A percentile compares a stretch with the other conserved stretches of the same genome.
phyloP scores from a whole-genome alignment of 768 basidiomycete genomes.

The Sarcodon sp. region DNA sequence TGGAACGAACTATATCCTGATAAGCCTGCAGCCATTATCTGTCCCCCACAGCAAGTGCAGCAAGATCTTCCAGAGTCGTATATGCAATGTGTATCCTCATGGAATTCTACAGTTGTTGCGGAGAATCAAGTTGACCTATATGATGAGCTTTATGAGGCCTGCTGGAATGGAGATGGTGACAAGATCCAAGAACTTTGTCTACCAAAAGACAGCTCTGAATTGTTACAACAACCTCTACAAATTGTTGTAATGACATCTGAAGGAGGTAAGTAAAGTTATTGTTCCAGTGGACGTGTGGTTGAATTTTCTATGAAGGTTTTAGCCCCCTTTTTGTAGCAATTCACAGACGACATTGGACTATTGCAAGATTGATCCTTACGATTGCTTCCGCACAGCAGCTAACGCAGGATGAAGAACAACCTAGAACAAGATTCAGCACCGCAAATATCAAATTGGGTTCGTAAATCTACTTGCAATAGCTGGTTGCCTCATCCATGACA shows the following conservation, averaged over 20 bases:
- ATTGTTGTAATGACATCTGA: constrained; percentile 18
- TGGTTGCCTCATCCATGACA: background rate
- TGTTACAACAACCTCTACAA: constrained; percentile 22
- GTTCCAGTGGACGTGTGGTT: background rate
- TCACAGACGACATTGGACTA: constrained; percentile 36
- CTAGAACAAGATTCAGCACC: constrained; percentile 18
- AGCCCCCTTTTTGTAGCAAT: constrained; percentile 40
- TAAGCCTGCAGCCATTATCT: background rate
- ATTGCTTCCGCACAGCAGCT: constrained; percentile 42
- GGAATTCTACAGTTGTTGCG: background rate
- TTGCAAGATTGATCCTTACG: constrained; percentile 44
- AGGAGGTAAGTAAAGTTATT: constrained; percentile 3
- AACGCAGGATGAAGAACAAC: constrained; percentile 16
- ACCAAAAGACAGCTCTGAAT: constrained; percentile 20
- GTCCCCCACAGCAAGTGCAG: too few species aligned
- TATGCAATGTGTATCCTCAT: background rate
- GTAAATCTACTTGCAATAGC: background rate
- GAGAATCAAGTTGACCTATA: constrained; percentile 16
- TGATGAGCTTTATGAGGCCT: constrained; percentile 45
- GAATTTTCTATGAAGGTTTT: constrained; percentile 18
- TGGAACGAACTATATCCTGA: constrained; percentile 4
- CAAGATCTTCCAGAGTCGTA: background rate
- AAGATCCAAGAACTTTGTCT: constrained; percentile 40
- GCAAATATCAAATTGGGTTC: constrained; percentile 23
- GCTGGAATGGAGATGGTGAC: constrained; percentile 35